Base-by-base conservation (phyloP, 768 basidiomycete species). In the Mycena capillaripes region DNA sequence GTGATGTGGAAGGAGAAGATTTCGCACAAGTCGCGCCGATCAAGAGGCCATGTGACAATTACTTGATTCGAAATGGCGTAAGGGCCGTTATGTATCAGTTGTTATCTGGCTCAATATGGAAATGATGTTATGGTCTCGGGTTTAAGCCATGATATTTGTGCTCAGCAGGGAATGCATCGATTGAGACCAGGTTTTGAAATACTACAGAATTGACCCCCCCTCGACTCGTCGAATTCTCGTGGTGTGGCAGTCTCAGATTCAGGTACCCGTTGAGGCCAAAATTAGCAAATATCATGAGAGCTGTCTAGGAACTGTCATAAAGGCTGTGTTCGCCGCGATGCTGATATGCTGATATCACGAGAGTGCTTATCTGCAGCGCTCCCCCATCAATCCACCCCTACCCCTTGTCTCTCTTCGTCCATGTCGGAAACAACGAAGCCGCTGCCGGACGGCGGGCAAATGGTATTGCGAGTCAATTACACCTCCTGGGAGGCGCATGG, bases 401-500 rank as follows among this genome's bases (percentile, higher is more conserved):
- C 61, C 42, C 27, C 60, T 61, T 46, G 16, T 48, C 60, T 16
- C 60, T 61, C 48, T 50, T 52, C 29, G 21, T 63, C 61, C 46
- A 63, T 63, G 46, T 50, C 30, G n/a, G 21, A 63, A 25, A 38
- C 19, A 40, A 50, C 29, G 17, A 30, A 63, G 61, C 12, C 29
- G 46, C 50, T 55, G 63, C 63, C 63, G 10, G 50, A 42, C 50
- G 48, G 62, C 32, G 27, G 25, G 32, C 30, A 64, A 65, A 25
- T 52, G n/a, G 11, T 65, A 21, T 40, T 65, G 23, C 63, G 36
- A 38, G 52, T 65, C 50, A 60, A 70, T 3, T 83, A 84, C 65
- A 76, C 80, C 0, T 62, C 74, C 12, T 40, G 61, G 50, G 78
- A 83, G 64, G 76, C 74, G 8, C 74, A 76, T 44, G 82, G 82